Percentiles rank a stretch among this genome's conserved stretches.
Evolutionary conservation across 2,329 filamentous ascomycete genomes (phyloP).

Genomic region (Sporothrix dimorphospora): DNA sequence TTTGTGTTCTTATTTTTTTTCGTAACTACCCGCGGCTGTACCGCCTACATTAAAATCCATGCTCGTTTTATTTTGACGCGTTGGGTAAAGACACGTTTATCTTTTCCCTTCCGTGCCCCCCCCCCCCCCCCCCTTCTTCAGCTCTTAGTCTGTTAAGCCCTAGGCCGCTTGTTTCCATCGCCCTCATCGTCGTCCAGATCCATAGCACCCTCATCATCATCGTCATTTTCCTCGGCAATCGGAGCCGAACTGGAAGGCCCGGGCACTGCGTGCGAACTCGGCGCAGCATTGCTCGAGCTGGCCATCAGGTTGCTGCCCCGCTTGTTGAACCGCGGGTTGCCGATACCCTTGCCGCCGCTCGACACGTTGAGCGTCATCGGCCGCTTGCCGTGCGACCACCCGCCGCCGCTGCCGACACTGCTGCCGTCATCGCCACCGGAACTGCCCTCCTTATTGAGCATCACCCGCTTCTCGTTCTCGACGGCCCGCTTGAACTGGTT

Average conservation of each 20-base stretch:
- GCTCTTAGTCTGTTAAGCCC: too few relatives aligned
- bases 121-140: too few relatives aligned
- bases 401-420: conserved; percentile 29
- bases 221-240: conserved; percentile 48
- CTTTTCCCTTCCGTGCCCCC: too few relatives aligned
- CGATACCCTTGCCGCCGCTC: conserved; percentile 29
- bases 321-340: conserved; percentile 41
- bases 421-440: conserved; percentile 29
- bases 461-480: conserved; percentile 46
- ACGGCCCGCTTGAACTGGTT: conserved; percentile 54
- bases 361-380: conserved; percentile 35
- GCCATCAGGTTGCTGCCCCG: conserved; percentile 39
- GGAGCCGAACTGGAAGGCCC: conserved; percentile 3
- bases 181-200: conserved; percentile 57
- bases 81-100: too few relatives aligned
- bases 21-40: too few relatives aligned
- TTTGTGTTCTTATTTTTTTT: too few relatives aligned
- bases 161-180: conserved; percentile 54
- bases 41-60: too few relatives aligned
- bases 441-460: conserved; percentile 35
- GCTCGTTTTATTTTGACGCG: too few relatives aligned
- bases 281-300: conserved; percentile 12
- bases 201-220: conserved; percentile 44
- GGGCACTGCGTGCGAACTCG: neutral
- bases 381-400: conserved; percentile 32